Base-by-base conservation (phyloP, 306 rosid species). In the Canavalia ensiformis region DNA sequence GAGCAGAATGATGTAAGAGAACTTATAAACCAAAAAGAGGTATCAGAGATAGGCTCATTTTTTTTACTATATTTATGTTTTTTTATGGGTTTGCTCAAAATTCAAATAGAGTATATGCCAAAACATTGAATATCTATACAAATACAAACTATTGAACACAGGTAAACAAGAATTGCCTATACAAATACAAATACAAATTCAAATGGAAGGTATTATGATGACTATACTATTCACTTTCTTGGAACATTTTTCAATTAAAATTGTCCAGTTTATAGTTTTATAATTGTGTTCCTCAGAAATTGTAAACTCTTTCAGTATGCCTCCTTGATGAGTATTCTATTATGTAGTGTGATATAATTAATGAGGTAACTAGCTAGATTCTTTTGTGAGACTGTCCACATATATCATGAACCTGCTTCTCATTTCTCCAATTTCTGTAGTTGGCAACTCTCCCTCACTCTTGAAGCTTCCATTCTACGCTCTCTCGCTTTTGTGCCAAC, bases 1-100 rank as follows among this genome's bases (percentile, higher is more conserved):
- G 99, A 95, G 72, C 99, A 95, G 81, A 93, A 95, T 65, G 97
- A 93, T 60, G 99, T 95, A 60, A 92, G 99, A 87, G 98, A 95
- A 85, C 74, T 92, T 70, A 90, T 98, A 68, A 55, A 87, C 68
- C 97, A 89, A 84, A 92, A 95, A 10, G 98, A 95, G 99, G 98
- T 95, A 93, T 46, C 10, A 10, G 6, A 50, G 30, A 78, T n/a
- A 62, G 76, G 45, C 83, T 59, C 29, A 71, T 11, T 34, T 75
- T 46, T 73, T 34, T n/a, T n/a, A 18, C 69, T 65, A 63, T 68
- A n/a, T n/a, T n/a, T n/a, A n/a, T n/a, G n/a, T n/a, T n/a, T 28
- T 44, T 85, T 69, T 74, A 2, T 29, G 42, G 9, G 69, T 35
- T 30, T 82, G 56, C 7, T 9, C 30, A 64, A 64, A 64, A n/a